Evolutionary conservation across 1,284 basidiomycete genomes (phyloP), one percentile per base, ranked within the genome.

Genomic region (Papiliotrema terrestris): DNA sequence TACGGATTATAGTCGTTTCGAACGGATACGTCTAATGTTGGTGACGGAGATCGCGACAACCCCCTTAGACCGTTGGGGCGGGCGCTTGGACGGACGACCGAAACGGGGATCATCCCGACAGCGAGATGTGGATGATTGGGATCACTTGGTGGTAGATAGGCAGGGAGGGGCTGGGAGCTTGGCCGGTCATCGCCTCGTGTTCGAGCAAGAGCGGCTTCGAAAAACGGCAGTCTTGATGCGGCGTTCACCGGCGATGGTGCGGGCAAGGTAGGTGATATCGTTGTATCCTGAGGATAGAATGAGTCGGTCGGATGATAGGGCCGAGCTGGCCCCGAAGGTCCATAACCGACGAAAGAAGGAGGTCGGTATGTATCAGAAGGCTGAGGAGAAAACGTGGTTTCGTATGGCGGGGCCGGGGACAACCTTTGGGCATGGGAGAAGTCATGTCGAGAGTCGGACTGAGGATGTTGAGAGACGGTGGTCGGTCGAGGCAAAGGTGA

Each of bases 41-140:
- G 71, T 2, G 71, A 71, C 6, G 69, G 68, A 5, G 69, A 71
- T 17, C 66, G 59, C 2, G 67, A 69, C 6, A 37, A 20, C 6
- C 20, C 22, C 20, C 35, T 32, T 38, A 17, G 26, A n/a, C 32
- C 49, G 15, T n/a, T 48, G 45, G 26, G 32, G 26, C 23, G 44
- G 13, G 29, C 29, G 29, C 6, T 32, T 5, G 29, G 29, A 32
- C 29, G 29, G 11, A 32, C 11, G 29, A 32, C 29, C 29, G 29
- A 11, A 6, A 32, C 29, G 29, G 58, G 66, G 5, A 58, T 59
- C 37, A 72, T 67, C 8, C 66, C 67, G 4, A 74, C 59, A 3
- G 60, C 48, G 2, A 74, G 59, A 39, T 69, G 63, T 3, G 73
- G 72, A 45, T 75, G 73, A 55, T 75, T 75, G 20, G 67, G 67